Base-by-base conservation (phyloP, 1,284 basidiomycete genomes). In the Puccinia polysora region DNA sequence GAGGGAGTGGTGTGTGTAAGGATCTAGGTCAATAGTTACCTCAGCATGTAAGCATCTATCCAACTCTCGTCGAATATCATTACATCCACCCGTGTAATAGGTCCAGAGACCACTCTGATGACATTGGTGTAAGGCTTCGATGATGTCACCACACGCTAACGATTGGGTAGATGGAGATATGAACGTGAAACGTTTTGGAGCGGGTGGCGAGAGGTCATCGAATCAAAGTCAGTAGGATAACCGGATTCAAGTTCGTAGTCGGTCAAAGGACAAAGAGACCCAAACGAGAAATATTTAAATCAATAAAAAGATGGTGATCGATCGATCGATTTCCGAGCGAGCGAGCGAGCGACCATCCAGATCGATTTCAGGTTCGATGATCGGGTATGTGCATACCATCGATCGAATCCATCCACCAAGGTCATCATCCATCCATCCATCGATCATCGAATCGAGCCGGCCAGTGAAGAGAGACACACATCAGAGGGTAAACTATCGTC, bases 61-160 rank as follows among this genome's bases (percentile, higher is more conserved):
- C 43, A 68, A 8, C 38, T 56, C 23, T 25, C 53, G 30, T 20
- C 65, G 23, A 30, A 68, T 56, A 49, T 68, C 65, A 34, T 68
- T 68, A 43, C 65, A 68, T 10, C 53, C 65, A 4, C 65, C 65
- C 4, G 65, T 68, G 28, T 68, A 68, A 25, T 68, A 68, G 6
- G 30, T 34, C 65, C 65, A 68, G 10, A 56, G 36, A 4, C 65
- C 65, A 18, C 65, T 43, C 28, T 68, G 36, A 34, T 68, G 65
- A 25, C 65, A 68, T 68, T 68, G 15, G 38, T 68, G 12, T n/a
- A 68, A 58, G 30, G 65, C 65, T 49, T 58, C 53, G 38, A 68
- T 68, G 28, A 68, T 58, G 12, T 52, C 53, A 7, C 53, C 53
- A 49, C 65, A 68, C 2, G 65, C 65, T 68, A 12, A 38, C 18